Evolutionary conservation across 139 green algal genomes (phyloP).

Genomic region (Choricystis sp.): DNA sequence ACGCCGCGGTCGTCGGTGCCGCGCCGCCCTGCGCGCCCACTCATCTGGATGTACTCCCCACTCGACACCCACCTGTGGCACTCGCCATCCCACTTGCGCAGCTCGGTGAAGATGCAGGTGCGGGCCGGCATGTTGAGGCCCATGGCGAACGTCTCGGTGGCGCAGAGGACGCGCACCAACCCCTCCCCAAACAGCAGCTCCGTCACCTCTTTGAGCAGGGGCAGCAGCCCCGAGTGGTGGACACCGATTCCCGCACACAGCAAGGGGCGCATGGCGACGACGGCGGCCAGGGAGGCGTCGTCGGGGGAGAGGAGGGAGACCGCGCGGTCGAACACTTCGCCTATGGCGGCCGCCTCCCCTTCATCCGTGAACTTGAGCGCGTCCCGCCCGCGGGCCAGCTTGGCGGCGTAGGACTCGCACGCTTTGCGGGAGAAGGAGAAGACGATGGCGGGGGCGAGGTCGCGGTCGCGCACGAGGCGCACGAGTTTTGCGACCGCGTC

Average conservation of each 20-base stretch:
- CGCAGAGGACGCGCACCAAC: slow-evolving; percentile 61
- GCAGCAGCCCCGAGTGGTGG: slow-evolving; percentile 59
- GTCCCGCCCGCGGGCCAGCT: slow-evolving; percentile 18
- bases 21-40: slow-evolving; percentile 50
- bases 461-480: not conserved
- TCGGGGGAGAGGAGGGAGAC: slow-evolving; percentile 43
- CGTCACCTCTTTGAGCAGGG: slow-evolving; percentile 65
- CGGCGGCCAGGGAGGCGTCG: slow-evolving; percentile 39
- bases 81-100: slow-evolving; percentile 5
- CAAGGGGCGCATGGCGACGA: slow-evolving; percentile 32
- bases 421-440: slow-evolving; percentile 66
- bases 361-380: slow-evolving; percentile 22
- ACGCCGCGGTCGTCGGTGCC: slow-evolving; percentile 48
- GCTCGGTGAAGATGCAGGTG: slow-evolving; percentile 57
- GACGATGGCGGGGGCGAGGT: slow-evolving; percentile 27
- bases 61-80: slow-evolving; percentile 23
- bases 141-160: slow-evolving; percentile 74
- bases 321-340: slow-evolving; percentile 38
- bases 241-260: slow-evolving; percentile 47
- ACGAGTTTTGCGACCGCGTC: not conserved
- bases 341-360: slow-evolving; percentile 36
- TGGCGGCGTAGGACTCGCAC: slow-evolving; percentile 36
- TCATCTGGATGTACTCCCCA: slow-evolving; percentile 80
- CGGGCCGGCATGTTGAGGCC: slow-evolving; percentile 76
- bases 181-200: slow-evolving; percentile 70